Evolutionary conservation across 2,329 filamentous ascomycete species (phyloP), one percentile per base, ranked within the genome.

Genomic region (Corinectria fuckeliana): DNA sequence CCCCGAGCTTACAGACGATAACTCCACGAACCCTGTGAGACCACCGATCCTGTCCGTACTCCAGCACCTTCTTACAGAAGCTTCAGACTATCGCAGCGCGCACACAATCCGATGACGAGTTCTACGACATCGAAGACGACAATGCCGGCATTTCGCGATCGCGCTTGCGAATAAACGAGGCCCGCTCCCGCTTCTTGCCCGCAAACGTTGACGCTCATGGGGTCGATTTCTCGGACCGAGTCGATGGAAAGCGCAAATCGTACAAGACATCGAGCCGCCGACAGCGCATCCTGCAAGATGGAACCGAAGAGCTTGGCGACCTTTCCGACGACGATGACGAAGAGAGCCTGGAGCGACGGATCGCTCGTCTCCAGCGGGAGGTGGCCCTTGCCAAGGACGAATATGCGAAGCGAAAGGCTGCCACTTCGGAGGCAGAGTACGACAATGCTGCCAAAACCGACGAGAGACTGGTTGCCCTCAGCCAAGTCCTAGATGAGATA

Each of bases 181-280:
- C 95, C 41, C 89, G 94, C 56, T 88, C 86, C 28, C 87, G 88
- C 41, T 99, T 99, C 74, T 82, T 89, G 54, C 88, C 91, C 2
- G 82, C 90, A 9, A 84, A 86, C 38, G 87, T 96, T 28, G 91
- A 96, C 72, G 89, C 92, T 5, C 84, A 85, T 50, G 87, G 90
- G 20, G 91, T 90, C 21, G 92, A 97, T 76, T 95, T 97, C 75
- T 96, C 93, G 2, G 93, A 97, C 76, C 89, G 93, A 52, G 88
- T 98, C 34, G 88, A 88, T 59, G 87, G 87, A 45, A 94, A 94
- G 75, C 86, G 91, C 63, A 92, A 91, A 76, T 92, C 92, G 21
- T 97, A 97, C 79, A 88, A 88, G 66, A 88, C 88, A 32, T 89
- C 90, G 6, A 91, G 84, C 47, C 85, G 90, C 49, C 85, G 88